These are phyloP conservation scores for Nepenthes mirabilis DNA, from an alignment of 148 eudicot species.

Conservation along the genomic window DNA sequence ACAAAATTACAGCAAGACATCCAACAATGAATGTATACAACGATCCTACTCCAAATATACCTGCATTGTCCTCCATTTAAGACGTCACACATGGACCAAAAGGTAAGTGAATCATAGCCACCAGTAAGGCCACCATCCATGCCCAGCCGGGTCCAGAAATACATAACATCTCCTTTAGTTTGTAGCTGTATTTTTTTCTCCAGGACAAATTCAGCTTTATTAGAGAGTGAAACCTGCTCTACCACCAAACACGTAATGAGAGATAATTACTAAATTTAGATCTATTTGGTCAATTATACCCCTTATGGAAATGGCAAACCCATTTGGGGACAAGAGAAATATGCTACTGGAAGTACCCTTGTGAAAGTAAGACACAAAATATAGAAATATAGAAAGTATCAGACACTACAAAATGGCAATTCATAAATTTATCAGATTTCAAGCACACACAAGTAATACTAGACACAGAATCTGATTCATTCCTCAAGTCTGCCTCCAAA, in stretches of 20 bases:
- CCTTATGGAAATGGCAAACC: too few relatives aligned
- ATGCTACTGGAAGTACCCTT: too few relatives aligned
- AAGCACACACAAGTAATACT: too few relatives aligned
- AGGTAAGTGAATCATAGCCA: constrained; percentile 40
- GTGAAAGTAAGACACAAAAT: too few relatives aligned
- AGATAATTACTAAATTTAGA: too few relatives aligned
- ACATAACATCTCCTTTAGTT: constrained; percentile 63
- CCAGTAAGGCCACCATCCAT: constrained; percentile 35
- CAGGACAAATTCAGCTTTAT: constrained; percentile 57
- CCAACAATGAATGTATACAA: neutral
- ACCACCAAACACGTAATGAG: constrained; percentile 4
- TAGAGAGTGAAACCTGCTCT: constrained; percentile 67
- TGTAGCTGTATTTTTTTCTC: constrained; percentile 54
- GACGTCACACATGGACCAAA: constrained; percentile 92
- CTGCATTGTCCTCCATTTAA: constrained; percentile 90
- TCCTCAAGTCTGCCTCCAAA: too few relatives aligned
- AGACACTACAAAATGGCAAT: too few relatives aligned
- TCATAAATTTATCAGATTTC: too few relatives aligned
- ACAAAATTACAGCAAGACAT: neutral
- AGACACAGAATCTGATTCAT: too few relatives aligned
- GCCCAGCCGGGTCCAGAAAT: constrained; percentile 66
- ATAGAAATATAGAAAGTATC: too few relatives aligned
- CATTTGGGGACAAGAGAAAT: neutral
- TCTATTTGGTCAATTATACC: too few relatives aligned
- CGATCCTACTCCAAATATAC: constrained; percentile 16